Evolutionary conservation across 2,329 filamentous ascomycete genomes (phyloP).

Genomic region (Stagonosporopsis rhizophila): DNA sequence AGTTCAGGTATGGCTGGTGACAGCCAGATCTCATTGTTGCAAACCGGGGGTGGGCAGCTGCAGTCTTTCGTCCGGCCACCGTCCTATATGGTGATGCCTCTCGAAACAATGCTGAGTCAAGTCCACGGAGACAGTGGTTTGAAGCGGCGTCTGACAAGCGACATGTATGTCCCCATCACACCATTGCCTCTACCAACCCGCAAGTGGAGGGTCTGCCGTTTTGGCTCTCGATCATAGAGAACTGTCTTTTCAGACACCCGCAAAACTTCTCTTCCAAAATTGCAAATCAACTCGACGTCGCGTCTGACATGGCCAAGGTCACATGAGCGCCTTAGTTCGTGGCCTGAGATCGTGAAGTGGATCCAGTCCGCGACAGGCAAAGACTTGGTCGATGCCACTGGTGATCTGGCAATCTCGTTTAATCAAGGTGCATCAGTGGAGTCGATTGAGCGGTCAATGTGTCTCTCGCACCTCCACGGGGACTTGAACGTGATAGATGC

Average conservation of each 20-base stretch:
- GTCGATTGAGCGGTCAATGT: not conserved
- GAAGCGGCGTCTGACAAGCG: not conserved
- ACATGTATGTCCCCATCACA: not conserved
- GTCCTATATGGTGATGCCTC: not conserved
- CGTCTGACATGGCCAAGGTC: conserved; percentile 5
- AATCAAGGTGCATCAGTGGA: not conserved
- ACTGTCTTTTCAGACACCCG: not conserved
- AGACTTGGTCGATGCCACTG: not conserved
- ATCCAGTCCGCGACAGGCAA: not conserved
- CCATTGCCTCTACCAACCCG: not conserved
- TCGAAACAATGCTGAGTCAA: not conserved
- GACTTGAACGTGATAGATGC: not conserved
- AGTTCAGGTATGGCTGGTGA: not conserved
- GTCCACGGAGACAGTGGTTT: not conserved
- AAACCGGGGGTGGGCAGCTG: not conserved
- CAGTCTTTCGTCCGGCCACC: not conserved
- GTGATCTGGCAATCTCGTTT: not conserved
- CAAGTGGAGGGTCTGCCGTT: too few species aligned
- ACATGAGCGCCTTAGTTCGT: conserved; percentile 1
- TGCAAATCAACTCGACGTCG: not conserved
- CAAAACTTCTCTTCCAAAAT: not conserved
- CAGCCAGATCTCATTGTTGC: not conserved
- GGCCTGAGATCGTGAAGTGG: conserved; percentile 1
- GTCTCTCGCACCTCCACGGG: not conserved
- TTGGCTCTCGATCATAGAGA: not conserved